Base-by-base conservation (phyloP, 164 flowering plant species). In the Tinospora cordifolia region DNA sequence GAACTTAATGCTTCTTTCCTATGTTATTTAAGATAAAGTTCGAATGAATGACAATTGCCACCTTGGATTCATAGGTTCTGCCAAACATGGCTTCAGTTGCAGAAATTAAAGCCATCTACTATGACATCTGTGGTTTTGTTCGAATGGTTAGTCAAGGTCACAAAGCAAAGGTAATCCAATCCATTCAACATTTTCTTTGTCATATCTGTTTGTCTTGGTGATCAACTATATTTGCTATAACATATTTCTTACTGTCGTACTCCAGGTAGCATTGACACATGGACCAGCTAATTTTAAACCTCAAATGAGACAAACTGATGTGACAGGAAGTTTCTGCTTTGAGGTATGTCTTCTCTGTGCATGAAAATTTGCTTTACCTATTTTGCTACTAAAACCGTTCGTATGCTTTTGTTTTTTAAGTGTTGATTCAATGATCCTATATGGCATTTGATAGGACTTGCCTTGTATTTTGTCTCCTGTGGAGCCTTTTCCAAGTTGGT, bases 21-120 rank as follows among this genome's bases (percentile, higher is more conserved):
- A 8, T 19, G 19, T 54, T 54, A 17, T 17, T 25, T 17, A 6
- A 54, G 60, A 54, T 54, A 54, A 51, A n/a, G 19, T 21, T n/a
- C 19, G 11, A 17, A 19, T 54, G 10, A 19, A 54, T n/a, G 24
- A 19, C 60, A 54, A 8, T 54, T n/a, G 8, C n/a, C 21, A 8
- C 60, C n/a, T 36, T 68, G 25, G 25, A 57, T 47, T 75, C 38
- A 17, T 72, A 95, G 99, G 97, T 95, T 77, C 78, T 92, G 75
- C 99, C 99, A 49, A 95, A 90, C 75, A 95, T 92, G 98, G 92
- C 97, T 77, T 88, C 94, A 59, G 72, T 95, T 72, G 79, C 81
- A 46, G 96, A 92, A 75, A 87, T 95, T 63, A 83, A 76, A 77
- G 90, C 99, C 27, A 76, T 82, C 39, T 81, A 84, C 27, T 92